Evolutionary conservation across 169 alveolate genomes (phyloP).

Genomic region (Cystoisospora suis): DNA sequence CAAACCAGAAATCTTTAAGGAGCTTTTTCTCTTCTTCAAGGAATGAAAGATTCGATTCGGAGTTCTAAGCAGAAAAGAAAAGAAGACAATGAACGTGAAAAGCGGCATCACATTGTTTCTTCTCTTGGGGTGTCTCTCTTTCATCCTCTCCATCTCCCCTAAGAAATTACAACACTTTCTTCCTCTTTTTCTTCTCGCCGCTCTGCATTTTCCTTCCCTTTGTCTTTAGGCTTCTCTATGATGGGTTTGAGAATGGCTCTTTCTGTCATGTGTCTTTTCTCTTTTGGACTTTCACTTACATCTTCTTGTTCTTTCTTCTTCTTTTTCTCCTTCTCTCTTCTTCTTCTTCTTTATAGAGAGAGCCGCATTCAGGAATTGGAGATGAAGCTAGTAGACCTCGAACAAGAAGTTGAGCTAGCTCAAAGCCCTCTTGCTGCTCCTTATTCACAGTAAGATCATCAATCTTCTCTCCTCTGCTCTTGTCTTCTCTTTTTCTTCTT

Average conservation of each 20-base stretch:
- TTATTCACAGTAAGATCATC: neutral
- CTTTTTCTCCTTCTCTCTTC: neutral
- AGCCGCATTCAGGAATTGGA: slow-evolving; percentile 23
- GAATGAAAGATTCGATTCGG: too few relatives aligned
- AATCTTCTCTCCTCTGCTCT: neutral
- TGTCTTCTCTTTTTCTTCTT: neutral
- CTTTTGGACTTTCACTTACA: neutral
- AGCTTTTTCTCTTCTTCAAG: too few relatives aligned
- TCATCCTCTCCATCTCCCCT: neutral
- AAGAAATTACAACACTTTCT: neutral
- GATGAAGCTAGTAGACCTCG: slow-evolving; percentile 32
- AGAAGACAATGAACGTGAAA: too few relatives aligned
- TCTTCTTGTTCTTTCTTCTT: neutral
- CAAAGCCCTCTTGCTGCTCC: slow-evolving; percentile 9
- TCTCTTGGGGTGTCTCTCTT: neutral
- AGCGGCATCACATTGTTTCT: too few relatives aligned
- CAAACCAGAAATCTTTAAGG: too few relatives aligned
- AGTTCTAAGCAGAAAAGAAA: too few relatives aligned
- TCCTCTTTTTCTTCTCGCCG: neutral
- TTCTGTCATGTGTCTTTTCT: neutral
- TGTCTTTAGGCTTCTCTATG: neutral
- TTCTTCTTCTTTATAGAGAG: neutral
- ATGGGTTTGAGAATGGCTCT: neutral
- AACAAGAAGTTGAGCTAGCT: slow-evolving; percentile 26
- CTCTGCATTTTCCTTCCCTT: neutral